Evolutionary conservation across 2,329 filamentous ascomycete species (phyloP).

Genomic region (Claviceps sp.): DNA sequence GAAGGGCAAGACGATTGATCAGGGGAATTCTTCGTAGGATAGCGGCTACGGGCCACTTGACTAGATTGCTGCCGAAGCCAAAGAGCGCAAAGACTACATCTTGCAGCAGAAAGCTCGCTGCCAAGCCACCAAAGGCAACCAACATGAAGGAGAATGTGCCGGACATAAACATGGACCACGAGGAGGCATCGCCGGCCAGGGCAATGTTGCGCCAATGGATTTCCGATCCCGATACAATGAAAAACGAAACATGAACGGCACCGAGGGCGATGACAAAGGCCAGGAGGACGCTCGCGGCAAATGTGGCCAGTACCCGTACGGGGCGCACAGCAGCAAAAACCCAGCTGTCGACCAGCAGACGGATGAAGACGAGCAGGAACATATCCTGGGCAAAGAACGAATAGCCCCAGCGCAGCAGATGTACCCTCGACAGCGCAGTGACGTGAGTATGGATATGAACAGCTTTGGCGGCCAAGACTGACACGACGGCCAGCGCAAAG

Average conservation of each 20-base stretch:
- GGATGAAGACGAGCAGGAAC: constrained; percentile 15
- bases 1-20: not conserved
- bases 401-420: constrained; percentile 17
- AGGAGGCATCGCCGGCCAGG: constrained; percentile 17
- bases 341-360: constrained; percentile 16
- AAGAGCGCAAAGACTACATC: constrained; percentile 9
- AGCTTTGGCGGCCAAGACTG: constrained; percentile 16
- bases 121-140: constrained; percentile 8
- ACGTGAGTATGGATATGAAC: constrained; percentile 18
- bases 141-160: constrained; percentile 16
- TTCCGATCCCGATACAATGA: constrained; percentile 18
- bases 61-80: constrained; percentile 13
- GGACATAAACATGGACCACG: constrained; percentile 17
- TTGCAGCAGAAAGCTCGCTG: constrained; percentile 15
- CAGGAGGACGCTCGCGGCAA: constrained; percentile 8
- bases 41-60: constrained; percentile 13
- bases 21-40: constrained; percentile 4
- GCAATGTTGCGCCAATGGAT: constrained; percentile 22
- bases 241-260: constrained; percentile 14
- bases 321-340: constrained; percentile 3
- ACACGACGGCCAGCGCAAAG: constrained; percentile 16
- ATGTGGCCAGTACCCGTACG: constrained; percentile 4
- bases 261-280: constrained; percentile 13
- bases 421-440: constrained; percentile 13
- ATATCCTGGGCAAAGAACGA: constrained; percentile 22